Conservation (phyloP, 2,329 filamentous ascomycete species). For the Cytospora piceicola region DNA sequence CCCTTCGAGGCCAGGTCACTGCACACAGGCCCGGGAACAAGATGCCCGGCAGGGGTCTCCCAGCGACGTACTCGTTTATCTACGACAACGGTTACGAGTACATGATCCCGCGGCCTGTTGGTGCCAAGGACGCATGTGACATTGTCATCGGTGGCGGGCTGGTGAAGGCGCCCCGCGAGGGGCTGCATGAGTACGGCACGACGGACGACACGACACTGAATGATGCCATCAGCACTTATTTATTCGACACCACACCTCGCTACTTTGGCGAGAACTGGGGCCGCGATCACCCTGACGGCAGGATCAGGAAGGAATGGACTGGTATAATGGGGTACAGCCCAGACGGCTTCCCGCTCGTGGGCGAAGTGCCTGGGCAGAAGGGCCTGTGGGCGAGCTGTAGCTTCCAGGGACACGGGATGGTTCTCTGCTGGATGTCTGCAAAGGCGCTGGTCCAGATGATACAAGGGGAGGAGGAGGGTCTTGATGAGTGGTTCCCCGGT, state of each 20-base stretch:
- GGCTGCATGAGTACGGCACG: slow-evolving; percentile 55
- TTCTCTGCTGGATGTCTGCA: slow-evolving; percentile 62
- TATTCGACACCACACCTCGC: slow-evolving; percentile 45
- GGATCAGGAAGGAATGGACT: slow-evolving; percentile 53
- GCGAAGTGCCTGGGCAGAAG: slow-evolving; percentile 49
- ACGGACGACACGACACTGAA: slow-evolving; percentile 60
- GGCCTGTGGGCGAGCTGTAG: slow-evolving; percentile 60
- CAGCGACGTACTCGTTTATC: slow-evolving; percentile 64
- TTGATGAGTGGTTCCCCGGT: slow-evolving; percentile 56
- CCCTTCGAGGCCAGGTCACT: slow-evolving; percentile 54
- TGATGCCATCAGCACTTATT: slow-evolving; percentile 52
- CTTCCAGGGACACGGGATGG: slow-evolving; percentile 72
- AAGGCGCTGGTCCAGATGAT: slow-evolving; percentile 62
- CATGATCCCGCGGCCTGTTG: slow-evolving; percentile 62
- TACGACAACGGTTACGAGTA: slow-evolving; percentile 68
- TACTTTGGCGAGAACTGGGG: slow-evolving; percentile 61
- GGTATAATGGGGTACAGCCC: slow-evolving; percentile 61
- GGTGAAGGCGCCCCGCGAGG: slow-evolving; percentile 44
- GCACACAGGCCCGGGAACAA: slow-evolving; percentile 44
- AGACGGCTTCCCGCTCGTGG: slow-evolving; percentile 58
- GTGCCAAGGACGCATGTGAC: slow-evolving; percentile 49
- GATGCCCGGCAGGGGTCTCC: slow-evolving; percentile 45
- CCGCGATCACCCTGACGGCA: slow-evolving; percentile 44
- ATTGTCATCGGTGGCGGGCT: slow-evolving; percentile 67
- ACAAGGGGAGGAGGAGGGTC: slow-evolving; percentile 39